Conservation (phyloP, 768 basidiomycete species). For the Russula olivacea region DNA sequence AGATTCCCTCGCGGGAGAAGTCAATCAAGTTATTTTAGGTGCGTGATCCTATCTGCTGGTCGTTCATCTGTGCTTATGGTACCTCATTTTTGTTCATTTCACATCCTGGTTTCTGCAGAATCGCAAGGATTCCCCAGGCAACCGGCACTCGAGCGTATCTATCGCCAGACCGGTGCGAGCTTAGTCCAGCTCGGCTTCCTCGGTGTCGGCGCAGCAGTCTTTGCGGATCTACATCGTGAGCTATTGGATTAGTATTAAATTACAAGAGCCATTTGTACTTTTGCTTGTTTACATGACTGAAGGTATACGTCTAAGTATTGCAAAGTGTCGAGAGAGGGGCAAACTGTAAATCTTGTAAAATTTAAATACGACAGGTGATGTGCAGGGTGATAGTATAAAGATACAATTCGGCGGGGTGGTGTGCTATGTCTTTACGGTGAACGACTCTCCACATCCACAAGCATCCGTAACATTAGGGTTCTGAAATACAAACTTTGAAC, state of each 20-base stretch:
- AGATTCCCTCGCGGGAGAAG: constrained; percentile 60
- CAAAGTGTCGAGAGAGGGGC: background rate
- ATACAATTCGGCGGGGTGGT: constrained; percentile 6
- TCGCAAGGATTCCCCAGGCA: constrained; percentile 69
- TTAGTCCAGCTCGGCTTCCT: constrained; percentile 65
- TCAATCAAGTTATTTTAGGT: constrained; percentile 83
- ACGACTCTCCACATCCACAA: constrained; percentile 93
- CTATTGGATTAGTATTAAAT: constrained; percentile 43
- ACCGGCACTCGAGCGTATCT: constrained; percentile 70
- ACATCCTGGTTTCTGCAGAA: constrained; percentile 38
- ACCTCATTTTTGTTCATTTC: background rate
- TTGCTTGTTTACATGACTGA: background rate
- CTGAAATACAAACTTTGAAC: constrained; percentile 76
- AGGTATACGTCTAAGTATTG: constrained; percentile 6
- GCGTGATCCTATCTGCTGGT: constrained; percentile 28
- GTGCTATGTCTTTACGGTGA: constrained; percentile 46
- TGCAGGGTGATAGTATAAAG: constrained; percentile 3
- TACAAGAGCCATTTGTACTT: constrained; percentile 11
- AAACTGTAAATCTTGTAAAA: background rate
- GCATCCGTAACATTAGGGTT: constrained; percentile 95
- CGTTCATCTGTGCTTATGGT: background rate
- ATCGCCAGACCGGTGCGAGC: constrained; percentile 65
- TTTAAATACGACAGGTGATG: constrained; percentile 1
- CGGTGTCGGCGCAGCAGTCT: constrained; percentile 73
- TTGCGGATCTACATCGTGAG: constrained; percentile 73